phyloP scores from a whole-genome alignment of 2,329 filamentous ascomycete genomes.

The Paraphaeosphaeria minitans region DNA sequence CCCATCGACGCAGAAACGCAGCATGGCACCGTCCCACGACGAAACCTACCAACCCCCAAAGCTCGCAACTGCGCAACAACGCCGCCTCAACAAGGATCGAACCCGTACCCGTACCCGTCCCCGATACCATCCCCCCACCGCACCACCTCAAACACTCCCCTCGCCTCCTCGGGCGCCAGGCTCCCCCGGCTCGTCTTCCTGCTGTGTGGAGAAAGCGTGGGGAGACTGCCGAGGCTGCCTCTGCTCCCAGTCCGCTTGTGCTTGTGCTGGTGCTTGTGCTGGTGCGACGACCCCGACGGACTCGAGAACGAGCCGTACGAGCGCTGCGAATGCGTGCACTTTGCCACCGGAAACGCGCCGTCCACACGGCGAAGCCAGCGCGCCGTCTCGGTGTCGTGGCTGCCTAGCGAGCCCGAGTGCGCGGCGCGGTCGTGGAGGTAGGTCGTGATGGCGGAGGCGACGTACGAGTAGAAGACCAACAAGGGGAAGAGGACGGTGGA shows the following conservation, averaged over 20 bases:
- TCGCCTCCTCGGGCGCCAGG: neutral
- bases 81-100: neutral
- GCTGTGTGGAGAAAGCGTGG: neutral
- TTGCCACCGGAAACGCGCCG: neutral
- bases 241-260: neutral
- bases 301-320: neutral
- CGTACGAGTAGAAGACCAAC: neutral
- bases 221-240: neutral
- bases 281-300: neutral
- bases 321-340: neutral
- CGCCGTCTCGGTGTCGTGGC: constrained; percentile 1
- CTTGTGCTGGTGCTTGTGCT: no score
- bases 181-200: neutral
- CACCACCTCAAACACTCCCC: neutral
- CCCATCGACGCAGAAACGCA: no score
- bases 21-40: no score
- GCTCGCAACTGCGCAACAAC: no score
- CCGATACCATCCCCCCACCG: neutral
- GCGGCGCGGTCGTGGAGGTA: neutral
- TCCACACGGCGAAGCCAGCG: constrained; percentile 1
- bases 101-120: neutral
- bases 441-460: neutral
- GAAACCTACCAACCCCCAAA: no score
- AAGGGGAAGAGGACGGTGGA: neutral
- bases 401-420: neutral